phyloP scores from a whole-genome alignment of 2,329 filamentous ascomycete species.

The Chaetomium sp. region DNA sequence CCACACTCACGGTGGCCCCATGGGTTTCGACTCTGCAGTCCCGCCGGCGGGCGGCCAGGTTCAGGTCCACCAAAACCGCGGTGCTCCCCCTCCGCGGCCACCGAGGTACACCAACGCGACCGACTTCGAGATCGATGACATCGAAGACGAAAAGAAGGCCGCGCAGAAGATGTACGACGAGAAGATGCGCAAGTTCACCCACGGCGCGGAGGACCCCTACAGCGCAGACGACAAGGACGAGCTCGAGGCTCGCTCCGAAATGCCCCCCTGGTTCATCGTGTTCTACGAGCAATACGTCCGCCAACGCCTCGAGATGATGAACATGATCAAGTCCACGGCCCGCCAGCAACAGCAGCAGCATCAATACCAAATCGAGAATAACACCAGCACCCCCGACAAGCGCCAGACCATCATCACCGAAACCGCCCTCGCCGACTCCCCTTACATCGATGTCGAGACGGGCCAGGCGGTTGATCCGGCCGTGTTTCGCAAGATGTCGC shows the following conservation, averaged over 20 bases:
- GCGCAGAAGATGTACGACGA: slow-evolving; percentile 36
- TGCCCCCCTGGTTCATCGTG: slow-evolving; percentile 57
- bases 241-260: slow-evolving; percentile 34
- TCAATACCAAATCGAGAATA: background rate
- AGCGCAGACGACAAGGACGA: slow-evolving; percentile 21
- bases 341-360: slow-evolving; percentile 23
- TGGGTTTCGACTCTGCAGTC: slow-evolving; percentile 32
- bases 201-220: slow-evolving; percentile 17
- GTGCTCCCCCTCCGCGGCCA: slow-evolving; percentile 26
- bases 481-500: slow-evolving; percentile 54
- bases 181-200: slow-evolving; percentile 16
- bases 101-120: slow-evolving; percentile 26
- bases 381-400: slow-evolving; percentile 1
- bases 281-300: slow-evolving; percentile 59
- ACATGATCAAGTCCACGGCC: slow-evolving; percentile 38
- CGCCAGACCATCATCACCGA: slow-evolving; percentile 5
- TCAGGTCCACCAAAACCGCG: background rate
- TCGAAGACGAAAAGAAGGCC: slow-evolving; percentile 37
- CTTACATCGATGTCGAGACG: slow-evolving; percentile 38
- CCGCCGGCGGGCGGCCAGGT: background rate
- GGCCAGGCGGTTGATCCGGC: slow-evolving; percentile 38
- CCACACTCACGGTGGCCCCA: slow-evolving; percentile 51
- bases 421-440: slow-evolving; percentile 27
- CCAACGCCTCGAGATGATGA: slow-evolving; percentile 53
- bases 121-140: slow-evolving; percentile 31